Evolutionary conservation across 1,139 yeast species (phyloP).

Genomic region (Nakaseomyces glabratus): DNA sequence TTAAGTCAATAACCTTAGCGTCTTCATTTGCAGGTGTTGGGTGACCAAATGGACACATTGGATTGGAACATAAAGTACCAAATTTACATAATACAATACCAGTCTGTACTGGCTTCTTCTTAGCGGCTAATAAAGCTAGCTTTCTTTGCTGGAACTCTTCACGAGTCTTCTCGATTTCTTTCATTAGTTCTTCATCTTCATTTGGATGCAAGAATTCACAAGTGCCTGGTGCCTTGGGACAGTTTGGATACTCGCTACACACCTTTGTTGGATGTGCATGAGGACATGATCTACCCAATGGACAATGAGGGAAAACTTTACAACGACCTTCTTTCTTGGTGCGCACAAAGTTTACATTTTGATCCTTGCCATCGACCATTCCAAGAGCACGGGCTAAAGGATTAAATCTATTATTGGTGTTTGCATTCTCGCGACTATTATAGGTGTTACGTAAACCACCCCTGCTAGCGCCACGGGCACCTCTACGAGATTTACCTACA

Average conservation of each 20-base stretch:
- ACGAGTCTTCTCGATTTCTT: conserved; percentile 52
- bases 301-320: conserved; percentile 69
- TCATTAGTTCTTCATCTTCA: conserved; percentile 65
- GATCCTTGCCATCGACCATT: conserved; percentile 18
- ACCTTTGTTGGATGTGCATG: conserved; percentile 72
- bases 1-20: conserved; percentile 56
- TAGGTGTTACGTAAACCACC: conserved; percentile 14
- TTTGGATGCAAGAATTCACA: conserved; percentile 79
- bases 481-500: conserved; percentile 21
- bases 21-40: conserved; percentile 79
- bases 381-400: conserved; percentile 31
- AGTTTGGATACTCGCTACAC: conserved; percentile 70
- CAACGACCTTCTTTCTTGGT: conserved; percentile 56
- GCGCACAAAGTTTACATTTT: conserved; percentile 23
- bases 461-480: conserved; percentile 20
- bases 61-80: conserved; percentile 66
- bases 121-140: conserved; percentile 30
- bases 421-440: conserved; percentile 23
- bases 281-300: conserved; percentile 51
- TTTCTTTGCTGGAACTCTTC: conserved; percentile 43
- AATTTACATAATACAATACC: conserved; percentile 63
- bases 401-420: conserved; percentile 25
- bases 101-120: conserved; percentile 30
- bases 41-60: conserved; percentile 78
- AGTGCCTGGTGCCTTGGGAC: conserved; percentile 73